Conservation (phyloP, 805 yeast species). For the Ogataea pilisensis region DNA sequence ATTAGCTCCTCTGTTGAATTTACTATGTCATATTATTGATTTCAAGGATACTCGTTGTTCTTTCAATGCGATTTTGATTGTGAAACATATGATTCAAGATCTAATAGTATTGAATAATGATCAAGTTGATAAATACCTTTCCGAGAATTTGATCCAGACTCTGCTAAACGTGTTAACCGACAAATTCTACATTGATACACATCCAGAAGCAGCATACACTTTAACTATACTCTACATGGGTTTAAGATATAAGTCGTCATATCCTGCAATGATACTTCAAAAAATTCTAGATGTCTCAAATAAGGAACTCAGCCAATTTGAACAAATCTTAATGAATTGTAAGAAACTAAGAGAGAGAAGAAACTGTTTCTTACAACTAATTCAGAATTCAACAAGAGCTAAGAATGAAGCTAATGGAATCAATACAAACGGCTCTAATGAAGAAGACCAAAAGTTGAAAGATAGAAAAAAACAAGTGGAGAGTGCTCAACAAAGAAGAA, state of each 20-base stretch:
- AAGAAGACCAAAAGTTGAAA: slow-evolving; percentile 35
- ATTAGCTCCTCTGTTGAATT: slow-evolving; percentile 71
- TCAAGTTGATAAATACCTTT: slow-evolving; percentile 67
- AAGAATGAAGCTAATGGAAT: slow-evolving; percentile 36
- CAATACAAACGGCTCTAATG: slow-evolving; percentile 22
- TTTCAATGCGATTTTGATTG: slow-evolving; percentile 79
- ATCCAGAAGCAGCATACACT: slow-evolving; percentile 87
- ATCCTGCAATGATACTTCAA: slow-evolving; percentile 60
- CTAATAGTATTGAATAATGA: slow-evolving; percentile 60
- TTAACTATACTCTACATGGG: slow-evolving; percentile 76
- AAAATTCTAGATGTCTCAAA: slow-evolving; percentile 48
- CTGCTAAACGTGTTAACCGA: slow-evolving; percentile 65
- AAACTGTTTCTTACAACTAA: slow-evolving; percentile 69
- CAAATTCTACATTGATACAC: slow-evolving; percentile 78
- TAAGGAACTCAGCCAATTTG: slow-evolving; percentile 59
- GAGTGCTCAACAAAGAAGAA: slow-evolving; percentile 41
- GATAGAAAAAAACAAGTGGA: slow-evolving; percentile 53
- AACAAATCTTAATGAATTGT: slow-evolving; percentile 57
- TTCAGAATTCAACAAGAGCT: slow-evolving; percentile 44
- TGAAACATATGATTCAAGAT: slow-evolving; percentile 68
- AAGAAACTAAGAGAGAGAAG: slow-evolving; percentile 75
- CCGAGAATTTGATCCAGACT: slow-evolving; percentile 65
- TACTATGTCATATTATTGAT: slow-evolving; percentile 71
- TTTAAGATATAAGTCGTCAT: slow-evolving; percentile 61
- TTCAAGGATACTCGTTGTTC: slow-evolving; percentile 91